phyloP scores from a whole-genome alignment of 805 yeast genomes.

The Kurtzmaniella cleridarum region DNA sequence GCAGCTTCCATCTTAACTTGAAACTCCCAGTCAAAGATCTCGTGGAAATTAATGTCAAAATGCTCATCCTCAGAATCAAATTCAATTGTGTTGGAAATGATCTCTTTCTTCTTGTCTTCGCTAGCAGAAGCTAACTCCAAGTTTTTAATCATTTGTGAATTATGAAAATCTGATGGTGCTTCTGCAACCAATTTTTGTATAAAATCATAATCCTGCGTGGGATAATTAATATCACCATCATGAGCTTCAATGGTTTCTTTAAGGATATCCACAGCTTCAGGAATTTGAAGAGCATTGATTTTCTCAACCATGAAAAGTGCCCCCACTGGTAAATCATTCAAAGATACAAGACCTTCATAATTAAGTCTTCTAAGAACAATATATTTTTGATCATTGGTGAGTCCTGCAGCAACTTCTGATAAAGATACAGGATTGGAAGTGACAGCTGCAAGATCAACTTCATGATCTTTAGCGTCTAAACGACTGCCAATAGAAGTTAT shows the following conservation, averaged over 20 bases:
- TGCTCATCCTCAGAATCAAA: no score
- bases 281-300: slow-evolving; percentile 16
- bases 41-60: neutral
- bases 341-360: slow-evolving; percentile 18
- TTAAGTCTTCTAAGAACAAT: slow-evolving; percentile 21
- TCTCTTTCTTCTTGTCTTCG: no score
- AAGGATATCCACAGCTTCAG: slow-evolving; percentile 22
- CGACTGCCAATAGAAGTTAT: slow-evolving; percentile 1
- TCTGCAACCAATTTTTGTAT: slow-evolving; percentile 14
- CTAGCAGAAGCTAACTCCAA: no score
- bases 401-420: slow-evolving; percentile 18
- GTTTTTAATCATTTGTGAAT: no score
- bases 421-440: slow-evolving; percentile 19
- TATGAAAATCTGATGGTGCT: no score
- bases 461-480: slow-evolving; percentile 6
- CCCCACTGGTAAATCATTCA: slow-evolving; percentile 24
- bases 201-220: slow-evolving; percentile 21
- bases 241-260: slow-evolving; percentile 24
- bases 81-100: no score
- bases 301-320: slow-evolving; percentile 29
- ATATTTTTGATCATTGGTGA: slow-evolving; percentile 22
- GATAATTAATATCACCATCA: slow-evolving; percentile 29
- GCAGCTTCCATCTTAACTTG: slow-evolving; percentile 39
- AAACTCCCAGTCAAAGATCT: slow-evolving; percentile 14
- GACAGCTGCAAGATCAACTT: slow-evolving; percentile 13